Percentiles rank a stretch among this genome's conserved stretches.
phyloP scores from a whole-genome alignment of 2,329 filamentous ascomycete species.

The Chaetomiaceae sp. region DNA sequence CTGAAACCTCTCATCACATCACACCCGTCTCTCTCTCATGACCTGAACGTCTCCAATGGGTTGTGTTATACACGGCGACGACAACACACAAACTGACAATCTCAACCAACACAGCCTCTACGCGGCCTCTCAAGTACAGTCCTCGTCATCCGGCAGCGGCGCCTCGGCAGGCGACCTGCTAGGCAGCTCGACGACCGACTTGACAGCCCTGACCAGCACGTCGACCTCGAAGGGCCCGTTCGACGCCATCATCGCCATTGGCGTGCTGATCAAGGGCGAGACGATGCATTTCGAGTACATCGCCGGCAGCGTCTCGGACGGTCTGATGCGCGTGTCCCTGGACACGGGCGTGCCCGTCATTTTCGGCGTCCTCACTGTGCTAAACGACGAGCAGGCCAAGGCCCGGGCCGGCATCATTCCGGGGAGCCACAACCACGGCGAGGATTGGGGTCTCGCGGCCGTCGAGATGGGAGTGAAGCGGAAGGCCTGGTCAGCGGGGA shows the following conservation, averaged over 20 bases:
- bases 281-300: slow-evolving; percentile 99
- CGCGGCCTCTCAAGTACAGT: slow-evolving; percentile 81
- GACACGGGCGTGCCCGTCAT: slow-evolving; percentile 86
- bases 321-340: slow-evolving; percentile 89
- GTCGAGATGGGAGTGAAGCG: slow-evolving; percentile 92
- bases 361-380: slow-evolving; percentile 85
- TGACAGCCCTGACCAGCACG: slow-evolving; percentile 44
- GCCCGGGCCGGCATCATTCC: slow-evolving; percentile 71
- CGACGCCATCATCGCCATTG: slow-evolving; percentile 91
- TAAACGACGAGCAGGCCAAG: slow-evolving; percentile 83
- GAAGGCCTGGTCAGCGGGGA: slow-evolving; percentile 74
- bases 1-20: slow-evolving; percentile 3
- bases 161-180: slow-evolving; percentile 72
- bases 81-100: slow-evolving; percentile 1
- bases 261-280: slow-evolving; percentile 95
- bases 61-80: too few relatives aligned
- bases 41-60: too few relatives aligned
- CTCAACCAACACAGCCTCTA: slow-evolving; percentile 58
- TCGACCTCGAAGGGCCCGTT: slow-evolving; percentile 59
- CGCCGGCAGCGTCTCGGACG: slow-evolving; percentile 82
- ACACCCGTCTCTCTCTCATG: not conserved
- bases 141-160: slow-evolving; percentile 58
- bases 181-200: slow-evolving; percentile 63
- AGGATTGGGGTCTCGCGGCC: slow-evolving; percentile 92
- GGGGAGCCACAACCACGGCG: slow-evolving; percentile 83